A percentile compares a stretch with the other conserved stretches of the same genome.
phyloP scores from a whole-genome alignment of 352 stramenopile genomes.

The Pythium rishiriense region DNA sequence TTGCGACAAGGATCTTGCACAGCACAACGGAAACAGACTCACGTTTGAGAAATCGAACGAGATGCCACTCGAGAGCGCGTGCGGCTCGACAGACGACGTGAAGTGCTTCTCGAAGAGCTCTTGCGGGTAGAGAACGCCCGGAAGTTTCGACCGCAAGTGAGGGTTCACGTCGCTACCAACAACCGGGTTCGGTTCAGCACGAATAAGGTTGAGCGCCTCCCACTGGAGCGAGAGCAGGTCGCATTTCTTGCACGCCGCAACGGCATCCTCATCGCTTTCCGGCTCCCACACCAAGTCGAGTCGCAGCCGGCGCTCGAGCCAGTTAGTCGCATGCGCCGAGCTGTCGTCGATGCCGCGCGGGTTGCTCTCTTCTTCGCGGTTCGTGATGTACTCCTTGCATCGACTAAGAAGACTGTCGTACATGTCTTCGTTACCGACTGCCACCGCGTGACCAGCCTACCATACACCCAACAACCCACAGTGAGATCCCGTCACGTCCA shows the following conservation, averaged over 20 bases:
- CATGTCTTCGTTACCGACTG: conserved; percentile 44
- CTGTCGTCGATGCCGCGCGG: conserved; percentile 36
- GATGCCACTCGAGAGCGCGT: conserved; percentile 40
- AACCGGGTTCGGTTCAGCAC: conserved; percentile 21
- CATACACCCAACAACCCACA: conserved; percentile 10
- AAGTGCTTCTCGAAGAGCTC: conserved; percentile 49
- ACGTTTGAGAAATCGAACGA: conserved; percentile 56
- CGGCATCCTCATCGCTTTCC: conserved; percentile 54
- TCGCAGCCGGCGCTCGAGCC: conserved; percentile 69
- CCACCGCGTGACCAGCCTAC: conserved; percentile 43
- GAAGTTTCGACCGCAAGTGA: conserved; percentile 44
- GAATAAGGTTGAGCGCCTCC: conserved; percentile 57
- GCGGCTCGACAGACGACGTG: conserved; percentile 32
- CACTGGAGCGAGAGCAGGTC: conserved; percentile 60
- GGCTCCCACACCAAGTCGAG: conserved; percentile 68
- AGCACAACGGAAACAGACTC: not conserved
- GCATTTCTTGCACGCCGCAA: conserved; percentile 55
- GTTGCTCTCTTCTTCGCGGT: conserved; percentile 65
- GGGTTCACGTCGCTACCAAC: conserved; percentile 34
- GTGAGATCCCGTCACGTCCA: too few relatives aligned
- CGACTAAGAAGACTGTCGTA: conserved; percentile 72
- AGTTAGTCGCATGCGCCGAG: conserved; percentile 40
- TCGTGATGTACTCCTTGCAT: conserved; percentile 69
- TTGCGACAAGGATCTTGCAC: not conserved
- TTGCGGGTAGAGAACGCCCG: conserved; percentile 58